phyloP scores from a whole-genome alignment of 1,284 basidiomycete genomes.

The Ganoderma sp. region DNA sequence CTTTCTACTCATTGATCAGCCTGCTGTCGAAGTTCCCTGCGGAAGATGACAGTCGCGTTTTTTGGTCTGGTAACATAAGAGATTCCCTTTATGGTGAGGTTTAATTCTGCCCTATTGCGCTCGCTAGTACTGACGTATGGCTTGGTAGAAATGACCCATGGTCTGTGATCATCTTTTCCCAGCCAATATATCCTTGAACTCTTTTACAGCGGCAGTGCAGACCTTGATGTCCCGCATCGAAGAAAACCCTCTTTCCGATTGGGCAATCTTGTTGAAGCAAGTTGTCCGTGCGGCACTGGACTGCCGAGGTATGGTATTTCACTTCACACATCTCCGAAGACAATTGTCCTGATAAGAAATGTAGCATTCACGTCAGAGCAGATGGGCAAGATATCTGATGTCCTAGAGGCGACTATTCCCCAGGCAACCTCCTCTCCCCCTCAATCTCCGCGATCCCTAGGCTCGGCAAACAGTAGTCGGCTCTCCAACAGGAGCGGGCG shows the following conservation, averaged over 20 bases:
- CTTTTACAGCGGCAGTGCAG: constrained; percentile 42
- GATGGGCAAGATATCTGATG: constrained; percentile 47
- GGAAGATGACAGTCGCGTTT: constrained; percentile 72
- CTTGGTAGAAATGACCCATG: constrained; percentile 39
- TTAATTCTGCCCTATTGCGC: neutral
- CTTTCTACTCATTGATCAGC: constrained; percentile 75
- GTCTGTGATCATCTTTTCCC: constrained; percentile 25
- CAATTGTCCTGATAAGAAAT: constrained; percentile 10
- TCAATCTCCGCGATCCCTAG: constrained; percentile 26
- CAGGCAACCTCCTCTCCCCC: constrained; percentile 38
- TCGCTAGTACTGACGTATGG: neutral
- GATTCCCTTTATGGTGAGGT: constrained; percentile 69
- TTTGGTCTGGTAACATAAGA: constrained; percentile 64
- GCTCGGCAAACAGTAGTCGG: constrained; percentile 28
- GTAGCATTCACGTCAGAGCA: constrained; percentile 67
- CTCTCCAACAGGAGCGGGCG: constrained; percentile 26
- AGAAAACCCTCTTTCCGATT: constrained; percentile 45
- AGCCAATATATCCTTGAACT: constrained; percentile 9
- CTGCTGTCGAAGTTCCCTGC: constrained; percentile 76
- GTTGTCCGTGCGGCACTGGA: constrained; percentile 57
- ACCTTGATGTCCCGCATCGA: constrained; percentile 43
- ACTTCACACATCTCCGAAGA: neutral
- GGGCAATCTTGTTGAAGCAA: constrained; percentile 51
- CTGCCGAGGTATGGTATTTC: constrained; percentile 57
- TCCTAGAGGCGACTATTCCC: constrained; percentile 42